Evolutionary conservation across 768 basidiomycete species (phyloP).

Genomic region (Hemileccinum impolitum): DNA sequence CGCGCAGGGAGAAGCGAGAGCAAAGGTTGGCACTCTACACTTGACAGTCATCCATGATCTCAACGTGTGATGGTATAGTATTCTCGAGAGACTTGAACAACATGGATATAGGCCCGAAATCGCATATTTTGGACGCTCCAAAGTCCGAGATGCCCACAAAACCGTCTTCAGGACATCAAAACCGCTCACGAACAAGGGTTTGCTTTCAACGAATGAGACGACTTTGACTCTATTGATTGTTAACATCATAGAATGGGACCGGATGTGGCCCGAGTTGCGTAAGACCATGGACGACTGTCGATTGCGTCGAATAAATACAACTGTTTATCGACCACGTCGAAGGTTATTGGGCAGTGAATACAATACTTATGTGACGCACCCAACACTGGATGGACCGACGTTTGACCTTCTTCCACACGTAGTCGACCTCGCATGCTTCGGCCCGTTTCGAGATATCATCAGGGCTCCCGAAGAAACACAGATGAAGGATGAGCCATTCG

Average conservation of each 20-base stretch:
- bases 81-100: conserved; percentile 3
- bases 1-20: neutral
- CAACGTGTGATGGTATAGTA: neutral
- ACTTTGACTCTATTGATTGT: neutral
- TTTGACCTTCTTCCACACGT: conserved; percentile 10
- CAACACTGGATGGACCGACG: neutral
- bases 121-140: neutral
- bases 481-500: neutral
- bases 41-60: neutral
- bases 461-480: neutral
- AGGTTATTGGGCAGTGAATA: neutral
- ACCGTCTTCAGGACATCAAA: conserved; percentile 1
- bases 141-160: neutral
- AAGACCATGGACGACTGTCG: neutral
- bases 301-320: neutral
- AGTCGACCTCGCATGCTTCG: conserved; percentile 4
- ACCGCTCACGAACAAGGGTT: conserved; percentile 9
- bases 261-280: neutral
- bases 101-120: conserved; percentile 10
- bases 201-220: neutral
- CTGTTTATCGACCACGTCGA: conserved; percentile 1
- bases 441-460: conserved; percentile 8
- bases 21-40: neutral
- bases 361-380: neutral
- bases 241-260: conserved; percentile 8